Evolutionary conservation across 371 early-diverging fungal genomes (phyloP).

Genomic region (Mucor velutinosus): DNA sequence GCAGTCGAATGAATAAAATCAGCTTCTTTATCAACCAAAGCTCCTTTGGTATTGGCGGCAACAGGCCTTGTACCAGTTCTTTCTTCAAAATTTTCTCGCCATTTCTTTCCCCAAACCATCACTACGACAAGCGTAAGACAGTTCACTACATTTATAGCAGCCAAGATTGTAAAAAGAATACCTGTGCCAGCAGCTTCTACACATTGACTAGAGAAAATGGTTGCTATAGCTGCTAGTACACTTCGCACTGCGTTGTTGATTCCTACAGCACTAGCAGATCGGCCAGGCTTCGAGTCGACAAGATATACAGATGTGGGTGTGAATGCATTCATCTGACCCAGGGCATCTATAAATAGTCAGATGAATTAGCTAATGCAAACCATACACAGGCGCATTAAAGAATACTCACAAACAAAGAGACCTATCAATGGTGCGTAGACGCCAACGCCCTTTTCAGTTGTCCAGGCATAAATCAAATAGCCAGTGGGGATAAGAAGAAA

Average conservation of each 20-base stretch:
- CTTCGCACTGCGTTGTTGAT: slow-evolving; percentile 53
- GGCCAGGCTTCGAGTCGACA: slow-evolving; percentile 57
- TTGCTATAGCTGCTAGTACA: slow-evolving; percentile 35
- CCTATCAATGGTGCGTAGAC: slow-evolving; percentile 54
- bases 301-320: slow-evolving; percentile 54
- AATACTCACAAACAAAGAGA: slow-evolving; percentile 56
- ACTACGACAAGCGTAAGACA: slow-evolving; percentile 17
- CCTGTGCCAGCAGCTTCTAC: slow-evolving; percentile 27
- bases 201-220: slow-evolving; percentile 27
- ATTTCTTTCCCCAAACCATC: slow-evolving; percentile 25
- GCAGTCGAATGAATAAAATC: background rate
- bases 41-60: background rate
- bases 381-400: slow-evolving; percentile 36
- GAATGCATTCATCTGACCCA: slow-evolving; percentile 42
- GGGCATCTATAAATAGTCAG: slow-evolving; percentile 17
- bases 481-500: slow-evolving; percentile 56
- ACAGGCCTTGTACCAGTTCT: slow-evolving; percentile 1
- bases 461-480: slow-evolving; percentile 58
- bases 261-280: slow-evolving; percentile 57
- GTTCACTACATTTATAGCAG: slow-evolving; percentile 30
- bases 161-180: slow-evolving; percentile 24
- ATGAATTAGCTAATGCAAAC: background rate
- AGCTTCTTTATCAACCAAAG: background rate
- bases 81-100: slow-evolving; percentile 22
- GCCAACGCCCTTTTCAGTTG: slow-evolving; percentile 33